These are phyloP conservation scores for Botrytis medusae DNA, from an alignment of 2,329 filamentous ascomycete species.

Conservation along the genomic window DNA sequence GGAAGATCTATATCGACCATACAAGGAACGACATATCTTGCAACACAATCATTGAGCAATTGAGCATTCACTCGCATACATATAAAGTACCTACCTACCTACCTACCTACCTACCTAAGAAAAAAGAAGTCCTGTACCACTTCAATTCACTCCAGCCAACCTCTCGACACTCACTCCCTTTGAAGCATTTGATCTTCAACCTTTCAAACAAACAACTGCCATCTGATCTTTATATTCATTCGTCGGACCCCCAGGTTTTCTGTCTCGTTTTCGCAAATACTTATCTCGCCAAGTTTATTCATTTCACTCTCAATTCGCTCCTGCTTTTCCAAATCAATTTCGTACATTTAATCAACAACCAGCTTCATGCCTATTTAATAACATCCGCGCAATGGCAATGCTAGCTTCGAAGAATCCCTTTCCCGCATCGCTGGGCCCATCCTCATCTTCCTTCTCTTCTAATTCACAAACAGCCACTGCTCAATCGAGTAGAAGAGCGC, in stretches of 20 bases:
- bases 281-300: neutral
- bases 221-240: neutral
- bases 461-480: slow-evolving; percentile 50
- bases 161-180: slow-evolving; percentile 1
- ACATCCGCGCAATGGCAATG: slow-evolving; percentile 63
- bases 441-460: slow-evolving; percentile 48
- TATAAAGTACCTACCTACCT: neutral
- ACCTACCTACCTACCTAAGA: neutral
- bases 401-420: slow-evolving; percentile 74
- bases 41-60: slow-evolving; percentile 15
- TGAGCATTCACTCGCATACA: slow-evolving; percentile 14
- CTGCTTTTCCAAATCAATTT: neutral
- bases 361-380: slow-evolving; percentile 33
- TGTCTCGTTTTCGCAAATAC: neutral
- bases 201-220: neutral
- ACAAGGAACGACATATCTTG: neutral
- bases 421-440: slow-evolving; percentile 54
- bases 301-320: slow-evolving; percentile 1
- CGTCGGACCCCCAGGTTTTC: neutral
- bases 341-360: slow-evolving; percentile 9
- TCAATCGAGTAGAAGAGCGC: slow-evolving; percentile 54
- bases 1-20: slow-evolving; percentile 16
- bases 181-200: neutral
- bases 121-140: neutral
- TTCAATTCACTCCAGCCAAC: neutral